Percentiles rank a stretch among this genome's conserved stretches.
phyloP scores from a whole-genome alignment of 345 rosid species.

The Gossypioides kirkii region DNA sequence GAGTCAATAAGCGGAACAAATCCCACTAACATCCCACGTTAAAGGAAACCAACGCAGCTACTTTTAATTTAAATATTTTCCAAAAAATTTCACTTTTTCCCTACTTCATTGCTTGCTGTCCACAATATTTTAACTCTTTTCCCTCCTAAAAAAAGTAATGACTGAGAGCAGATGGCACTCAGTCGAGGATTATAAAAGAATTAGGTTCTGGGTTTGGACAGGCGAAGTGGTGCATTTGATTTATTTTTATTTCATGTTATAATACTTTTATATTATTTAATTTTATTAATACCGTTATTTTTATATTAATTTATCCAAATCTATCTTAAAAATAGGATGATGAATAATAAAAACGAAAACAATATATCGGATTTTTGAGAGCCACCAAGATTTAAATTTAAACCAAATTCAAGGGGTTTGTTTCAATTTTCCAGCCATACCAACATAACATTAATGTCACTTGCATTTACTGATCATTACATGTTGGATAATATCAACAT shows the following conservation, averaged over 20 bases:
- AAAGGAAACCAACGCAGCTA: background rate
- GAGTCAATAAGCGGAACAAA: conserved; percentile 2
- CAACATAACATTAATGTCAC: background rate
- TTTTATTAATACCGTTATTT: no score
- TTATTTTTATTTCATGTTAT: no score
- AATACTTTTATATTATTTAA: no score
- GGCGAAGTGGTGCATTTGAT: no score
- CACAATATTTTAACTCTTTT: background rate
- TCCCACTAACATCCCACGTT: conserved; percentile 10
- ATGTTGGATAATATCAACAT: background rate
- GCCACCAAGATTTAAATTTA: background rate
- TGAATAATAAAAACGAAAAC: background rate
- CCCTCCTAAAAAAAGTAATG: no score
- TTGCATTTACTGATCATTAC: background rate
- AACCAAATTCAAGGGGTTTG: background rate
- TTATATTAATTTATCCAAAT: no score
- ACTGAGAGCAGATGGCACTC: no score
- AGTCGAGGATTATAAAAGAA: no score
- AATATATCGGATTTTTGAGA: background rate
- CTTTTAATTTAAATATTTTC: background rate
- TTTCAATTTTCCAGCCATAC: background rate
- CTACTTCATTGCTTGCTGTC: background rate
- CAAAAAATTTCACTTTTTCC: background rate
- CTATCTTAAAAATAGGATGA: no score
- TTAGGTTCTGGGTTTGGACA: no score